Base-by-base conservation (phyloP, 2,329 filamentous ascomycete species). In the Calcarisporium arbuscula region DNA sequence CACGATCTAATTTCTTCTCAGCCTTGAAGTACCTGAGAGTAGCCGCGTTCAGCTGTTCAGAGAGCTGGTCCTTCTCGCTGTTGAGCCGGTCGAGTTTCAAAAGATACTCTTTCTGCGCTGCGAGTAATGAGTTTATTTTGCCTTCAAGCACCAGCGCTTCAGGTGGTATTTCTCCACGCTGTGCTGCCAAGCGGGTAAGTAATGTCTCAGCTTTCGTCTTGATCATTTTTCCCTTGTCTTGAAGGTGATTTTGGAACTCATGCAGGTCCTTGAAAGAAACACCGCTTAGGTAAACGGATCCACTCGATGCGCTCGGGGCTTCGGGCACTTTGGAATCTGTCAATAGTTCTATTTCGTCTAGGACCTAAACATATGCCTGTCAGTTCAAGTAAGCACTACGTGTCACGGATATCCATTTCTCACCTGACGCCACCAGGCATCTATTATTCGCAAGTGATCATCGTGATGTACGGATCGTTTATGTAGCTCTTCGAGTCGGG, bases 341-440 rank as follows among this genome's bases (percentile, higher is more conserved):
- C n/a, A 81, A 54, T 25, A 80, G 49, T 47, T 76, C 74, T 27
- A 83, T 61, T 58, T 83, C 78, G 57, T 83, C 75, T 25, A 83
- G 50, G 22, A 82, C 54, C 76, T 82, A 16, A 11, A 27, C 30
- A 18, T 23, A 26, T 26, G n/a, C n/a, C 16, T 20, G 23, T n/a
- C 23, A 43, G 34, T 26, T 16, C 17, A 18, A 18, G 16, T n/a
- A 17, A 16, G n/a, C 12, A 18, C 49, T 35, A 49, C n/a, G n/a
- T n/a, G n/a, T n/a, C n/a, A n/a, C n/a, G n/a, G 22, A 8, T 21
- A 7, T 17, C 20, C 25, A 64, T 10, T 10, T 25, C 74, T 60
- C 63, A 94, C 87, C 77, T 98, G 90, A 54, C 84, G 77, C 66
- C 92, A 94, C 92, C 92, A 98, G 43, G 80, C 76, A 68, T 98